Evolutionary conservation across 257 asterid species (phyloP).

Genomic region (Nicotiana tabacum): DNA sequence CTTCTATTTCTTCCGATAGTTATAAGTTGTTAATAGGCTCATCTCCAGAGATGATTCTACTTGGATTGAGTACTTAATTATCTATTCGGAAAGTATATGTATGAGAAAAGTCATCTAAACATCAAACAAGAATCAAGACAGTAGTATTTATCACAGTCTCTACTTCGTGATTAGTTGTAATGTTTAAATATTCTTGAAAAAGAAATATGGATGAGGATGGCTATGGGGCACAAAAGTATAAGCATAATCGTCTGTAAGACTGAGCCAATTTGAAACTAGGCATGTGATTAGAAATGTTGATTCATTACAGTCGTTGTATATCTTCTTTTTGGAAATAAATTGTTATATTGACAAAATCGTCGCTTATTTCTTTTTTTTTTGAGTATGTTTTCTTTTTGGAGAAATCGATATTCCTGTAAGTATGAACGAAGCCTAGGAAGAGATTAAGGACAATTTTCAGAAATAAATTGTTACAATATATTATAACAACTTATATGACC

Average conservation of each 20-base stretch:
- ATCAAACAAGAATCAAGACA: not conserved
- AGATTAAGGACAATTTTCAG: not conserved
- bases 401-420: not conserved
- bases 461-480: not conserved
- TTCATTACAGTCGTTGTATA: not conserved
- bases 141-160: not conserved
- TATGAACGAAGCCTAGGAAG: not conserved
- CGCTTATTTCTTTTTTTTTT: too few species aligned
- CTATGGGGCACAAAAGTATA: not conserved
- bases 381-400: not conserved
- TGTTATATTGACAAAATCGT: too few species aligned
- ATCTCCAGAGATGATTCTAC: not conserved
- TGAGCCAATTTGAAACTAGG: not conserved
- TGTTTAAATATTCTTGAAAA: conserved; percentile 2
- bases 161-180: not conserved
- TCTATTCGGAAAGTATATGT: not conserved
- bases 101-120: not conserved
- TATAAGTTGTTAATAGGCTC: not conserved
- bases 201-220: not conserved
- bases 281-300: not conserved
- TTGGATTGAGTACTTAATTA: not conserved
- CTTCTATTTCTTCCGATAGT: not conserved
- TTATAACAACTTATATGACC: not conserved
- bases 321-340: not conserved
- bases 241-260: not conserved